phyloP scores from a whole-genome alignment of 2,329 filamentous ascomycete genomes.

The Stemphylium beticola region DNA sequence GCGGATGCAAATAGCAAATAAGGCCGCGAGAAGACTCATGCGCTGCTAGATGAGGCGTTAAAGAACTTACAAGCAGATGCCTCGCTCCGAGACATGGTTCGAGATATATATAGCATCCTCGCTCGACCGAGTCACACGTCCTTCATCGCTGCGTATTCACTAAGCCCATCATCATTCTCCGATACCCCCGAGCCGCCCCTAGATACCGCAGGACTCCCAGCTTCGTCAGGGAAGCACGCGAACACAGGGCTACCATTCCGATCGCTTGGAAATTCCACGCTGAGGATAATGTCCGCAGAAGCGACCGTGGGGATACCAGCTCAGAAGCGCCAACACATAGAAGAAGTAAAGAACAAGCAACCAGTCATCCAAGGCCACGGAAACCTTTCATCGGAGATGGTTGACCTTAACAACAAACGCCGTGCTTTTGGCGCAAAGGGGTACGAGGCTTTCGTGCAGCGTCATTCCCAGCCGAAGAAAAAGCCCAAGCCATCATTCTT shows the following conservation, averaged over 20 bases:
- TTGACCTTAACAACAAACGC: not conserved
- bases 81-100: not conserved
- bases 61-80: not conserved
- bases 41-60: not conserved
- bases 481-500: not conserved
- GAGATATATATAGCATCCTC: not conserved
- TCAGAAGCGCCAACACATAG: not conserved
- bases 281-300: too few relatives aligned
- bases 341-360: not conserved
- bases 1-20: not conserved
- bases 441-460: not conserved
- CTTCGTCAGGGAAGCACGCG: too few relatives aligned
- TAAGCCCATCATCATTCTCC: too few relatives aligned
- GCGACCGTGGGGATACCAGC: too few relatives aligned
- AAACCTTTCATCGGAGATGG: not conserved
- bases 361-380: not conserved
- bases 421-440: conserved; percentile 1
- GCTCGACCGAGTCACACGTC: not conserved
- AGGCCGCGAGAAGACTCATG: not conserved
- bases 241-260: too few relatives aligned
- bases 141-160: too few relatives aligned
- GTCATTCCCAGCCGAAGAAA: not conserved
- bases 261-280: too few relatives aligned
- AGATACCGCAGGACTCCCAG: too few relatives aligned
- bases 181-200: too few relatives aligned